phyloP scores from a whole-genome alignment of 1,139 yeast genomes.

The Kazachstania sp. region DNA sequence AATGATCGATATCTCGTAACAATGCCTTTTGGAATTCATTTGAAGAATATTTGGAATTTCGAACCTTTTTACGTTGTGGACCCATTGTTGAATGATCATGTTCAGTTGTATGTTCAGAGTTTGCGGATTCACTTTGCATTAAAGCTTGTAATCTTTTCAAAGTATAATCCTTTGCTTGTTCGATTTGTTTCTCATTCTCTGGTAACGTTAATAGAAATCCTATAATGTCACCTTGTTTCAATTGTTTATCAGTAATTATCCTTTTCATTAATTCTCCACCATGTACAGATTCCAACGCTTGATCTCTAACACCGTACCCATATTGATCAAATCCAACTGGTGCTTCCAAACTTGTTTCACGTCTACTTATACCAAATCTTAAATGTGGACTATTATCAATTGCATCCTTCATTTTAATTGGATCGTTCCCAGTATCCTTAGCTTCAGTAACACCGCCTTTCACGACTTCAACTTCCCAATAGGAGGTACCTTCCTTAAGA shows the following conservation, averaged over 20 bases:
- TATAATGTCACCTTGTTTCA: slow-evolving; percentile 69
- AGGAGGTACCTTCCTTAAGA: slow-evolving; percentile 70
- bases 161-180: slow-evolving; percentile 32
- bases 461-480: slow-evolving; percentile 47
- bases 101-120: not conserved
- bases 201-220: slow-evolving; percentile 79
- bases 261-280: slow-evolving; percentile 23
- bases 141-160: slow-evolving; percentile 26
- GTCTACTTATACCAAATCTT: slow-evolving; percentile 69
- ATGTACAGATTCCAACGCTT: slow-evolving; percentile 70
- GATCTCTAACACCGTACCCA: slow-evolving; percentile 84
- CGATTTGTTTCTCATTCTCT: slow-evolving; percentile 36
- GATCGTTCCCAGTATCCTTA: slow-evolving; percentile 6
- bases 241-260: slow-evolving; percentile 19
- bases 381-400: slow-evolving; percentile 45
- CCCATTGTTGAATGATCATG: slow-evolving; percentile 3
- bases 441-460: slow-evolving; percentile 22
- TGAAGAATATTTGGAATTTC: slow-evolving; percentile 12
- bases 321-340: slow-evolving; percentile 95
- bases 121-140: not conserved
- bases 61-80: slow-evolving; percentile 14
- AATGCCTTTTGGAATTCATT: slow-evolving; percentile 26
- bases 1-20: slow-evolving; percentile 23
- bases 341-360: slow-evolving; percentile 86
- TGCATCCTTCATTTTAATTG: slow-evolving; percentile 15